Base-by-base conservation (phyloP, 2,329 filamentous ascomycete species). In the Aspergillus persii region DNA sequence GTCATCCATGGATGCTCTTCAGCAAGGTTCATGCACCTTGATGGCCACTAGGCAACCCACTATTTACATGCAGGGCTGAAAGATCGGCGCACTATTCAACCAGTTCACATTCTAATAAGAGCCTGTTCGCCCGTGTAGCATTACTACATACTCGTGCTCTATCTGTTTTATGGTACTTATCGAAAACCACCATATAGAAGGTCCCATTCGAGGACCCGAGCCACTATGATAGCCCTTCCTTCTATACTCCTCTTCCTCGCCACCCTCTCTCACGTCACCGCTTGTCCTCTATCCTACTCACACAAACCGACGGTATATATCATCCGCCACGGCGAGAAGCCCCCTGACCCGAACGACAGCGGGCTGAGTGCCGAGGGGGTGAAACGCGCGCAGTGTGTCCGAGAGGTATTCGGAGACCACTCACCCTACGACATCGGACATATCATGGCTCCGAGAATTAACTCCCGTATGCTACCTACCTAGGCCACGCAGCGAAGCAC, bases 321-420 rank as follows among this genome's bases (percentile, higher is more conserved):
- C 23, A 70, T 73, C 48, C 69, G 71, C 12, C 71, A 73, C 50
- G 71, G 66, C 36, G 71, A 73, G 53, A 72, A 72, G 36, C 61
- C 71, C 7, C 52, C 18, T 2, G 52, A 71, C 36, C 61, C 62
- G 7, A 30, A 63, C 8, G 64, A 72, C 27, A 65, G 67, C 33
- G 65, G 66, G 2, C 56, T 73, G 9, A 69, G 60, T 18, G 26
- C 54, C 2, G 69, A 71, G 9, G 71, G 71, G 1, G 50, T 63
- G 44, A 60, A 52, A 53, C 69, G 71, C 33, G 69, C 71, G 4
- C 62, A 70, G 47, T 73, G 71, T 51, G 57, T 73, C n/a, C 69
- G 69, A 9, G 46, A 59, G 8, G 55, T 72, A 3, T 73, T 73
- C 44, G 67, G 69, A 0, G 53, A 58, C 12, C 23, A 54, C 11